Evolutionary conservation across 345 rosid species (phyloP), one percentile per base, ranked within the genome.

Genomic region (Heritiera littoralis): DNA sequence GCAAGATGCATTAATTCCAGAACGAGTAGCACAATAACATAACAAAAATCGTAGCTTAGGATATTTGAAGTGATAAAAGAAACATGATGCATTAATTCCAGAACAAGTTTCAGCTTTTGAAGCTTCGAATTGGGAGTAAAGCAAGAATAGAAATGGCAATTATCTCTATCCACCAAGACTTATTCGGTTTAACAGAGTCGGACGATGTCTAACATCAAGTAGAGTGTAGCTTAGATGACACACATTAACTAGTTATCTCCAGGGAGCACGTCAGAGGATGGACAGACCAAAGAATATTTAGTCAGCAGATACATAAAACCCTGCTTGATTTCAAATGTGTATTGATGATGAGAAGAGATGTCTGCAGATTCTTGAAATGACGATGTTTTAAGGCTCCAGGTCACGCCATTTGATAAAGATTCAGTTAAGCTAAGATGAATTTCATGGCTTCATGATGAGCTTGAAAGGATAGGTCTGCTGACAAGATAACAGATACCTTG

Each of bases 381-480:
- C 10, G 55, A 40, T n/a, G 65, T 55, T 73, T 55, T 18, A 10
- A 40, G 65, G 51, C 76, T 55, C 49, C 35, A 73, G 35, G 10
- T 73, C 35, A 0, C 20, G 18, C 23, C 18, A n/a, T 7, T 48
- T 8, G 41, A 23, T 6, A 28, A 69, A 12, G 74, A 69, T 69
- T 35, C 35, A 20, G 35, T 17, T 72, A 72, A 32, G 61, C 75
- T 52, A 71, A 8, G 43, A 55, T 56, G 65, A 55, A n/a, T 18
- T n/a, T 73, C 35, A 73, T 17, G 45, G 32, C 77, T n/a, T 35
- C 49, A 40, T 1, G 65, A 38, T n/a, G n/a, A 55, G 76, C 64
- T n/a, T n/a, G 64, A 55, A 40, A 18, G 5, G 32, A 55, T 38
- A 73, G 6, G 32, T 76, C 46, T 51, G 71, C 79, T 76, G 69